Base-by-base conservation (phyloP, 148 eudicot genomes). In the Diospyros lotus region DNA sequence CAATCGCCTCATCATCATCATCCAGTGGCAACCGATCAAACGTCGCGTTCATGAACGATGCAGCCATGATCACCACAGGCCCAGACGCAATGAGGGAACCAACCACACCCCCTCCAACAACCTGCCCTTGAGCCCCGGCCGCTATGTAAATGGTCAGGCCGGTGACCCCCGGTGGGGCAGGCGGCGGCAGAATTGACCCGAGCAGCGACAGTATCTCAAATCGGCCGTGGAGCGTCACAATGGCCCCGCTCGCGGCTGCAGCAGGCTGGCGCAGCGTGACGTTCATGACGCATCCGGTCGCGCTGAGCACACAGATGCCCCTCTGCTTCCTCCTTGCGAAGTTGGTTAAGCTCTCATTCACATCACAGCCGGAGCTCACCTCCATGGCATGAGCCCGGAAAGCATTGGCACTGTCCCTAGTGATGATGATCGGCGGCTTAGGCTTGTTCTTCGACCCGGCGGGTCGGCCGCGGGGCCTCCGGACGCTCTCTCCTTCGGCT, bases 381-480 rank as follows among this genome's bases (percentile, higher is more conserved):
- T 91, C 96, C 83, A 91, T 82, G n/a, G 92, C 96, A 54, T 91
- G 92, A 5, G 92, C 96, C 10, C 85, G 73, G 53, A 91, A 88
- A 0, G 92, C 80, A 68, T 84, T 87, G 1, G 96, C 80, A 65
- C 92, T 87, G 66, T 90, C 96, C 61, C 92, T 50, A 6, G 96
- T 85, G 50, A 90, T 88, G 79, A 90, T 88, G n/a, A 90, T 87
- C 42, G 95, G 92, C 9, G 91, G 89, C 75, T 90, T 90, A 8
- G 94, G 90, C 86, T 90, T 90, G 90, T 90, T 90, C 80, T 86
- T 90, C 44, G 92, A 90, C 53, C 95, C 95, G 6, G 89, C 96
- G 0, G 96, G 93, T 84, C 96, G 79, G 51, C 96, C 96, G 14
- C 96, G 81, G 12, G 96, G 93, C 81, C 93, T 82, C 1, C 88